Conservation (phyloP, 208 protist genomes). For the Angomonas desouzai region DNA sequence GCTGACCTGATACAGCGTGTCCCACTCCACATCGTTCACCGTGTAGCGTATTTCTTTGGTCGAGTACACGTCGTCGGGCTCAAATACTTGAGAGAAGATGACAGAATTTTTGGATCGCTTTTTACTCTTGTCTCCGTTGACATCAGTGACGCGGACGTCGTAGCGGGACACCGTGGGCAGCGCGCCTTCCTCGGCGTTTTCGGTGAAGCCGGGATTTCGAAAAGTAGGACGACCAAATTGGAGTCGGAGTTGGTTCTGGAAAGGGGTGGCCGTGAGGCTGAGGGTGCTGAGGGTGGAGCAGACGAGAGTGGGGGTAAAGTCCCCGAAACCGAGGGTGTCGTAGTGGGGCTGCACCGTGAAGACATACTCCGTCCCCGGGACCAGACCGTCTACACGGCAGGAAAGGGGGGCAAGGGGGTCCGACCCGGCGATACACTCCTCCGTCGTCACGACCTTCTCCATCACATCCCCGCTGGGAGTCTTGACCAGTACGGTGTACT, state of each 20-base stretch:
- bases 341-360: slow-evolving; percentile 85
- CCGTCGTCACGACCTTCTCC: slow-evolving; percentile 21
- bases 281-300: slow-evolving; percentile 66
- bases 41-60: slow-evolving; percentile 20
- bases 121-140: background rate
- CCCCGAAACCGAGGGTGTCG: slow-evolving; percentile 65
- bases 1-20: slow-evolving; percentile 61
- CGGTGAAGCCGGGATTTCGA: background rate
- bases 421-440: slow-evolving; percentile 18
- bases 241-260: slow-evolving; percentile 34
- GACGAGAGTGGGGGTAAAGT: slow-evolving; percentile 66
- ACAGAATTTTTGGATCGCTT: background rate
- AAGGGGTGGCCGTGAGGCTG: slow-evolving; percentile 27
- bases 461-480: slow-evolving; percentile 9
- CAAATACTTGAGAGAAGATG: slow-evolving; percentile 9
- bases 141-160: slow-evolving; percentile 40
- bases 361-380: slow-evolving; percentile 68
- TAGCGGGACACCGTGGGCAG: slow-evolving; percentile 36
- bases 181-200: background rate
- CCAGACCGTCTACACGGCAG: slow-evolving; percentile 62
- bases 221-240: background rate
- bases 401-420: slow-evolving; percentile 14
- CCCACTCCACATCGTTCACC: slow-evolving; percentile 38
- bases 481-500: slow-evolving; percentile 9
- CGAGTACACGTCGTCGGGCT: slow-evolving; percentile 12